Base-by-base conservation (phyloP, 345 rosid species). In the Gossypium rotundifolium region DNA sequence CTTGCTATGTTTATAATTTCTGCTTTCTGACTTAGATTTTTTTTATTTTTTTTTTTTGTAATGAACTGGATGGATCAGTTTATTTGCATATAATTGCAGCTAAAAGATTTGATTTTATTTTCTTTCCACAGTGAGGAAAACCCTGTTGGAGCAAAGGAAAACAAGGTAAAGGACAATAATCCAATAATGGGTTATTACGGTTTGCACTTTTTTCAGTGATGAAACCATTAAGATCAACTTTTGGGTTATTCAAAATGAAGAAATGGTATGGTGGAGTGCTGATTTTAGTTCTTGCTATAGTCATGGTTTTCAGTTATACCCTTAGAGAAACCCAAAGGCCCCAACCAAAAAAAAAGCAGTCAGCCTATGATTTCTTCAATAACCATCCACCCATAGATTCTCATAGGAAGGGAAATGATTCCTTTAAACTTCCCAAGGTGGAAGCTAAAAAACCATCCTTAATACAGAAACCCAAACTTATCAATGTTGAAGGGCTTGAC, bases 231-330 rank as follows among this genome's bases (percentile, higher is more conserved):
- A 76, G 49, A 40, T 68, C 57, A 75, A 81, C 72, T 73, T 76
- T 80, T 40, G 72, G 83, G 73, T 73, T 81, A 53, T 63, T 79
- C 48, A 81, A 67, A 79, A 87, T 86, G 98, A 92, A 79, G 84
- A 92, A 84, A 55, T 92, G 90, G 96, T 90, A 87, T 1, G 93
- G 91, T 75, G 98, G 96, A n/a, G 52, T 88, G 80, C 83, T 80
- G 67, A 75, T 87, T 70, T 25, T 82, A 64, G 88, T 84, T 77
- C 90, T 90, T 72, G 84, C 89, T 65, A 5, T 87, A 27, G 79
- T 92, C 74, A 81, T 88, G 76, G 12, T 89, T 63, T n/a, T 86
- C 55, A 81, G 84, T 54, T 89, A 89, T 79, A 81, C 86, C 79
- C 79, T 84, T 70, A 75, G 87, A 44, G 87, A 77, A 74, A 79